A percentile compares a stretch with the other conserved stretches of the same genome.
These are phyloP conservation scores for Begonia fuchsioides DNA, from an alignment of 306 rosid genomes.

Conservation along the genomic window DNA sequence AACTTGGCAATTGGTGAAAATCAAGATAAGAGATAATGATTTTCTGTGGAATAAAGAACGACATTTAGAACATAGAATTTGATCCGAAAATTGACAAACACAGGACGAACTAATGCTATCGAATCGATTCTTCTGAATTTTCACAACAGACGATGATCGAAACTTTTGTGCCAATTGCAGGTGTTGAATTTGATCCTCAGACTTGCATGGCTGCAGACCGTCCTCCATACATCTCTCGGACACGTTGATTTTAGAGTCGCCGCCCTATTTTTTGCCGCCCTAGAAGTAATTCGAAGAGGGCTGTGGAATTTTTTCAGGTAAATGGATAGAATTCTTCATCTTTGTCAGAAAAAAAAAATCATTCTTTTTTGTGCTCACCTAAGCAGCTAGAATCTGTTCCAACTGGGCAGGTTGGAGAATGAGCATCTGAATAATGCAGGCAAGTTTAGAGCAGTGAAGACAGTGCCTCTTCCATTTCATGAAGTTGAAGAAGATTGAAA, in stretches of 20 bases:
- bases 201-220: conserved; percentile 98
- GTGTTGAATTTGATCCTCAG: conserved; percentile 71
- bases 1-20: conserved; percentile 4
- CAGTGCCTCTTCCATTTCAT: conserved; percentile 94
- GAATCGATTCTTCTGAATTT: no score
- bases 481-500: conserved; percentile 72
- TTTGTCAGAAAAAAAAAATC: neutral
- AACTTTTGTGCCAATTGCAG: conserved; percentile 40
- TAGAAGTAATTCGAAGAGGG: conserved; percentile 88
- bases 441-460: conserved; percentile 94
- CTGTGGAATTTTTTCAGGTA: conserved; percentile 98
- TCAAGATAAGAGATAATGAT: conserved; percentile 14
- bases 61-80: no score
- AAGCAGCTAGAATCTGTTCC: conserved; percentile 7
- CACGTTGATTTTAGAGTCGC: conserved; percentile 74
- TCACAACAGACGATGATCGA: conserved; percentile 11
- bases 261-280: conserved; percentile 77
- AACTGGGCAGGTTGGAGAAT: conserved; percentile 80
- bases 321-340: neutral
- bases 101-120: no score
- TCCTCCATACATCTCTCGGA: conserved; percentile 77
- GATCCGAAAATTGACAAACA: no score
- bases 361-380: neutral
- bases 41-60: conserved; percentile 11
- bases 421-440: conserved; percentile 99